Percentiles rank a stretch among this genome's conserved stretches.
Evolutionary conservation across 768 basidiomycete species (phyloP).

Genomic region (Termitomyces eurrhizus): DNA sequence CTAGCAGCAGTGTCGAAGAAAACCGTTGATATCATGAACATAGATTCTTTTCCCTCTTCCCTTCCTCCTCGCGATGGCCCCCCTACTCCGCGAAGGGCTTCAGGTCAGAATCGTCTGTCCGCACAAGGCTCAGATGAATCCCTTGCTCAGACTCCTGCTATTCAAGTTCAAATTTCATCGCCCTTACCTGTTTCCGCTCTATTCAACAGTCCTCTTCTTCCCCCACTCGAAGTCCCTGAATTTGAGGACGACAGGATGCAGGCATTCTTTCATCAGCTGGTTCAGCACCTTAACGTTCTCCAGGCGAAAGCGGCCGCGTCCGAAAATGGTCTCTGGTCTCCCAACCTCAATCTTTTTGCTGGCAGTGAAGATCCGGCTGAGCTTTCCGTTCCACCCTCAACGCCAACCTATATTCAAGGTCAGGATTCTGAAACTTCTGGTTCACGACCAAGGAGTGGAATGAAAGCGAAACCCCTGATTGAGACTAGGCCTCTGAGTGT

Average conservation of each 20-base stretch:
- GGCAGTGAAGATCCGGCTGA: constrained; percentile 3
- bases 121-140: constrained; percentile 20
- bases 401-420: constrained; percentile 9
- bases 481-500: constrained; percentile 46
- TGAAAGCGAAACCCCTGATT: constrained; percentile 17
- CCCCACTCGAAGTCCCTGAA: constrained; percentile 59
- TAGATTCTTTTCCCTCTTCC: constrained; percentile 26
- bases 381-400: constrained; percentile 12
- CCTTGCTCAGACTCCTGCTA: constrained; percentile 10
- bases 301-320: constrained; percentile 42
- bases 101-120: constrained; percentile 24
- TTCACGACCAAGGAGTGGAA: constrained; percentile 20
- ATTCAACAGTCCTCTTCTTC: constrained; percentile 27
- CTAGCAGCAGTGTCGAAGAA: constrained; percentile 18
- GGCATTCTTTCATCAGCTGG: constrained; percentile 82
- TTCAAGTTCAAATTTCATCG: constrained; percentile 17
- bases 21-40: constrained; percentile 19
- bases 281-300: constrained; percentile 73
- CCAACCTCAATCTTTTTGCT: constrained; percentile 13
- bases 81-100: constrained; percentile 60
- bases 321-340: constrained; percentile 15
- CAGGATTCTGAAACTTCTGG: neutral
- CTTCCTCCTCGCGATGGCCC: constrained; percentile 53
- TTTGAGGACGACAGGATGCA: constrained; percentile 75
- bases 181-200: constrained; percentile 25